phyloP scores from a whole-genome alignment of 306 rosid species.

The Glycine soja region DNA sequence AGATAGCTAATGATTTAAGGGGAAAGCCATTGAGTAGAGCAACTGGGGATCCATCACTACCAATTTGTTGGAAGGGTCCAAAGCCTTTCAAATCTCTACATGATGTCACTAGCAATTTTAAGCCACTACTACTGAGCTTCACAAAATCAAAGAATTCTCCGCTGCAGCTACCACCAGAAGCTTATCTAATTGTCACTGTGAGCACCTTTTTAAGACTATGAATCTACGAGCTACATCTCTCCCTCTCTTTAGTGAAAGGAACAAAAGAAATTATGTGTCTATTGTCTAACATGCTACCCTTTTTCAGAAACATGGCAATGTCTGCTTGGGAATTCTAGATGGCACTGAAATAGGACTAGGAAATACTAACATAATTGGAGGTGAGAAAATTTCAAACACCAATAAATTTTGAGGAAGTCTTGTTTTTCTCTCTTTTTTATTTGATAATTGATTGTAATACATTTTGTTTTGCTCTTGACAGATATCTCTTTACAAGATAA shows the following conservation, averaged over 20 bases:
- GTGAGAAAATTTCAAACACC: conserved; percentile 46
- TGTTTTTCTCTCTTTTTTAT: neutral
- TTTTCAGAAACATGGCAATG: conserved; percentile 66
- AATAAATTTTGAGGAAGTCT: neutral
- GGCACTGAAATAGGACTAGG: conserved; percentile 59
- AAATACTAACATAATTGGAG: conserved; percentile 70
- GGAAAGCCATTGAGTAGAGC: conserved; percentile 63
- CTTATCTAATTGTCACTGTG: conserved; percentile 75
- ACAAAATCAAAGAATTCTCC: conserved; percentile 48
- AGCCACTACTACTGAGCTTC: conserved; percentile 64
- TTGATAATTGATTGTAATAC: neutral
- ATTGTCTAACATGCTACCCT: conserved; percentile 33
- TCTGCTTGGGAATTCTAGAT: conserved; percentile 78
- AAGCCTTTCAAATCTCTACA: conserved; percentile 62
- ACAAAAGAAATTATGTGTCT: conserved; percentile 15
- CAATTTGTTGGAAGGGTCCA: conserved; percentile 83
- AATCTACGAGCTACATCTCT: neutral
- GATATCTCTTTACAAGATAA: conserved; percentile 72
- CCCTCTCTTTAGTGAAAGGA: neutral
- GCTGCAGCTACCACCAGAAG: conserved; percentile 61
- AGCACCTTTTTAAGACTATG: conserved; percentile 33
- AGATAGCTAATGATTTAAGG: conserved; percentile 63
- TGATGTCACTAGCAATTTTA: conserved; percentile 61
- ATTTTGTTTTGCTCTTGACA: conserved; percentile 42
- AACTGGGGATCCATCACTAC: conserved; percentile 56